These are phyloP conservation scores for Triticum aestivum DNA, from an alignment of 176 grass and related monocot species.

Conservation along the genomic window IWGSC_CS_RefSeq_v2.1 NC_057798.1:500196303-500196802, in stretches of 20 bases:
- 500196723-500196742: constrained; percentile 41
- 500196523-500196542: constrained; percentile 52
- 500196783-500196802: constrained; percentile 61
- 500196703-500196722: constrained; percentile 35
- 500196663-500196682: constrained; percentile 36
- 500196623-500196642: neutral
- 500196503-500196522: constrained; percentile 1
- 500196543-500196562: constrained; percentile 43
- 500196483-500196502: constrained; percentile 16
- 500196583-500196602: constrained; percentile 25
- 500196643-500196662: constrained; percentile 28
- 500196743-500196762: constrained; percentile 19
- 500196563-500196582: constrained; percentile 34
- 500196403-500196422: neutral
- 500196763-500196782: constrained; percentile 33
- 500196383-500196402: neutral
- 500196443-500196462: constrained; percentile 27
- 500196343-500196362: neutral
- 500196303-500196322: neutral
- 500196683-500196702: constrained; percentile 39
- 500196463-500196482: constrained; percentile 29
- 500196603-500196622: constrained; percentile 10
- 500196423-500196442: constrained; percentile 33
- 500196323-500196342: constrained; percentile 14
- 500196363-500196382: neutral